Percentiles rank a stretch among this genome's conserved stretches.
phyloP scores from a whole-genome alignment of 176 grass and related monocot genomes.

The Aegilops umbellulata region DNA sequence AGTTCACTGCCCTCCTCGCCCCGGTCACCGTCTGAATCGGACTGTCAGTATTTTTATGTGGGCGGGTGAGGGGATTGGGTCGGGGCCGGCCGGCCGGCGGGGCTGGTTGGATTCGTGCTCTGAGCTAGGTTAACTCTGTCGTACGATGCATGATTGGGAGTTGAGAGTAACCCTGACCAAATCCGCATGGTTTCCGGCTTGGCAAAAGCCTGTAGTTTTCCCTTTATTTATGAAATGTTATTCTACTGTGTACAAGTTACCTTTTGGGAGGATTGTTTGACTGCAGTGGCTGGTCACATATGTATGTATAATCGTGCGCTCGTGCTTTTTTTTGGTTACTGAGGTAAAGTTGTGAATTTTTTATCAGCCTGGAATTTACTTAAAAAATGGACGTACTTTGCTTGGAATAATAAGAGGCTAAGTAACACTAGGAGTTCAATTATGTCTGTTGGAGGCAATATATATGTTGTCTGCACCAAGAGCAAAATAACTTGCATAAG shows the following conservation, averaged over 20 bases:
- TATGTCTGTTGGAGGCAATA: neutral
- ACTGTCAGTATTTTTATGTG: neutral
- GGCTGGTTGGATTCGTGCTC: neutral
- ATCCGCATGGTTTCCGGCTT: neutral
- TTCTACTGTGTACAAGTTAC: neutral
- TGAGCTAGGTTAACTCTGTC: neutral
- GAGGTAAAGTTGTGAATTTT: neutral
- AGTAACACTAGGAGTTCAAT: neutral
- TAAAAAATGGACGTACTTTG: neutral
- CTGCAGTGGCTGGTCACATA: neutral
- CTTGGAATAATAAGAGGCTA: neutral
- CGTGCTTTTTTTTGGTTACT: neutral
- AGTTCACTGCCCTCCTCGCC: conserved; percentile 10
- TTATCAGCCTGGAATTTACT: neutral
- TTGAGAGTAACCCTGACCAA: neutral
- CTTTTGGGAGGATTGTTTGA: neutral
- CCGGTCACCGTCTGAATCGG: neutral
- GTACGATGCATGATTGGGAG: neutral
- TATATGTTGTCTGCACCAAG: neutral
- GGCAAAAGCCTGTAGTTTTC: neutral
- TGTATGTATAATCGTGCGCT: neutral
- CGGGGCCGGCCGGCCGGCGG: neutral
- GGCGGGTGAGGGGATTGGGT: neutral
- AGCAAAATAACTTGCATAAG: neutral
- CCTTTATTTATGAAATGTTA: neutral